Percentiles rank a stretch among this genome's conserved stretches.
Conservation (phyloP, 2,329 filamentous ascomycete species). For the Trichoderma pleuroti region DNA sequence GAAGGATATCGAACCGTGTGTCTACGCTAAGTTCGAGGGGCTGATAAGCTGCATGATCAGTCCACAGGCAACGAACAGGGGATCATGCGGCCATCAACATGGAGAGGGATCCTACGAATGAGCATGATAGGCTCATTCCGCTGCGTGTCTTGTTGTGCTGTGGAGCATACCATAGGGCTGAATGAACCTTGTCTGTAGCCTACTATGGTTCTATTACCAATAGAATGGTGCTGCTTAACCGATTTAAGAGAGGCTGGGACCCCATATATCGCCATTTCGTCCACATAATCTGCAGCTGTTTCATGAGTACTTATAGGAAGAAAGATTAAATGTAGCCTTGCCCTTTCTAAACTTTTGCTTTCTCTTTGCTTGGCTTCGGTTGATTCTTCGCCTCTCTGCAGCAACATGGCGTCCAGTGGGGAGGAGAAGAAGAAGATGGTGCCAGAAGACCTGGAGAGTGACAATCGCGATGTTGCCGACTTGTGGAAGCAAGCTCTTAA, state of each 20-base stretch:
- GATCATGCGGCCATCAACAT: neutral
- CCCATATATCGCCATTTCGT: neutral
- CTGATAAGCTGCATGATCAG: neutral
- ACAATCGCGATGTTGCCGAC: slow-evolving; percentile 31
- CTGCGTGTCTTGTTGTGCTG: neutral
- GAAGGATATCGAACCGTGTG: neutral
- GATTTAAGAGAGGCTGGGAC: neutral
- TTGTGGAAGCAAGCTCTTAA: slow-evolving; percentile 34
- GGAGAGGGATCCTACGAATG: neutral
- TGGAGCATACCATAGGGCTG: neutral
- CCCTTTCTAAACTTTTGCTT: neutral
- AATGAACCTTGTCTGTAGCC: neutral
- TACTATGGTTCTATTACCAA: neutral
- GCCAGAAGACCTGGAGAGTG: slow-evolving; percentile 24
- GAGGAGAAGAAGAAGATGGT: neutral
- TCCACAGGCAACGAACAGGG: neutral
- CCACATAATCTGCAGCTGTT: neutral
- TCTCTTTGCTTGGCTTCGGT: neutral
- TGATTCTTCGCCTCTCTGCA: neutral
- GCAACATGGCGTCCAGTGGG: neutral
- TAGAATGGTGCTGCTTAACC: neutral
- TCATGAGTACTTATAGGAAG: neutral
- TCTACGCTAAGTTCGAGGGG: neutral
- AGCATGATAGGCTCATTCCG: neutral
- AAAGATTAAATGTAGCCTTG: neutral